phyloP scores from a whole-genome alignment of 1,284 basidiomycete genomes.

The Sporisorium scitamineum region DNA sequence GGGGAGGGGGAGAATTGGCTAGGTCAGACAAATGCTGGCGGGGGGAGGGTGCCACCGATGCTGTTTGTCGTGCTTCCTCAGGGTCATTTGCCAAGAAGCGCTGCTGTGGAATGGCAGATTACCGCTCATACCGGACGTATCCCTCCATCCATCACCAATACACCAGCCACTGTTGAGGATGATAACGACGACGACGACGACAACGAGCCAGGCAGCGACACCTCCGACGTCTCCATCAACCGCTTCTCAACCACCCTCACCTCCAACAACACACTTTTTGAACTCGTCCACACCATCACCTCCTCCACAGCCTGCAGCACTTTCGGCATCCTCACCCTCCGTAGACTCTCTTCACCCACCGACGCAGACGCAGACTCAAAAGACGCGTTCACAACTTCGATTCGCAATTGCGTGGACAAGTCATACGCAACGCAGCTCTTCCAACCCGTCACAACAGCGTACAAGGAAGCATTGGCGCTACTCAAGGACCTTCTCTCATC shows the following conservation, averaged over 20 bases:
- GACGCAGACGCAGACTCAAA: background rate
- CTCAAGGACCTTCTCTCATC: conserved; percentile 5
- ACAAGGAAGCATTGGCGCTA: background rate
- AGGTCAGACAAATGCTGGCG: conserved; percentile 8
- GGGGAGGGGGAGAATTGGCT: conserved; percentile 16
- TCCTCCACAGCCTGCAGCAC: conserved; percentile 10
- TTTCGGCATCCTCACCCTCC: conserved; percentile 35
- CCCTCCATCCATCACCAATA: conserved; percentile 6
- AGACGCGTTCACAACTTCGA: background rate
- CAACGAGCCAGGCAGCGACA: conserved; percentile 33
- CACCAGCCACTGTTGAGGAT: background rate
- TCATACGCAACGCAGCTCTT: conserved; percentile 32
- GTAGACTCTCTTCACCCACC: background rate
- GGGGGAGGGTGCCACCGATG: conserved; percentile 36
- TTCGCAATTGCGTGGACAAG: background rate
- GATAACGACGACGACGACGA: conserved; percentile 52
- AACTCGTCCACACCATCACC: conserved; percentile 20
- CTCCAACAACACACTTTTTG: background rate
- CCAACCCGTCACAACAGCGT: background rate
- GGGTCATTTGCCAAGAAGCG: conserved; percentile 49
- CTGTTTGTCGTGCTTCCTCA: conserved; percentile 46
- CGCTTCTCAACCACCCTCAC: background rate
- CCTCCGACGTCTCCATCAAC: conserved; percentile 9
- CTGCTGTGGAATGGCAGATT: conserved; percentile 65
- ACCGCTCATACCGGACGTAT: conserved; percentile 59